Evolutionary conservation across 1,284 basidiomycete species (phyloP).

Genomic region (Fistulinella cinereoalba): DNA sequence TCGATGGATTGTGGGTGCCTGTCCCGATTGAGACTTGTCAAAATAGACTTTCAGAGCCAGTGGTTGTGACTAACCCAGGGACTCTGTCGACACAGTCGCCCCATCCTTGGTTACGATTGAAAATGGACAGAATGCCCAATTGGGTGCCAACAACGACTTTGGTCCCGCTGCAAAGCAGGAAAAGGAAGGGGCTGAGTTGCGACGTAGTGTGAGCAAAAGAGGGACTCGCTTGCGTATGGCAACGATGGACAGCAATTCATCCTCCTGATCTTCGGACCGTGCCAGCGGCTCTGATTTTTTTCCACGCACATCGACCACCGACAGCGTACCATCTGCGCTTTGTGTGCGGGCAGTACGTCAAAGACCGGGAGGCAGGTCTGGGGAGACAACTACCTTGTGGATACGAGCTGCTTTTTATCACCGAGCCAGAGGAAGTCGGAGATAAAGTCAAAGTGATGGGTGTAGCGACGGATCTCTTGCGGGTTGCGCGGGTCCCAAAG

Average conservation of each 20-base stretch:
- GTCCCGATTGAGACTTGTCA: slow-evolving; percentile 6
- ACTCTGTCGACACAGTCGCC: slow-evolving; percentile 93
- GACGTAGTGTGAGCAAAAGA: neutral
- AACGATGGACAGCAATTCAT: slow-evolving; percentile 85
- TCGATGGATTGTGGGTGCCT: slow-evolving; percentile 89
- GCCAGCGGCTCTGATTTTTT: slow-evolving; percentile 73
- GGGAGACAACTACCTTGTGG: slow-evolving; percentile 66
- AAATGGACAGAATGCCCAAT: slow-evolving; percentile 86
- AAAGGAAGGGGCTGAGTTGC: neutral
- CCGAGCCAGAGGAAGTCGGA: slow-evolving; percentile 88
- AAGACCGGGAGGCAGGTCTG: neutral
- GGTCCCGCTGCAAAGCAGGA: slow-evolving; percentile 47
- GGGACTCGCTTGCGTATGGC: slow-evolving; percentile 70
- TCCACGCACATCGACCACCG: slow-evolving; percentile 83
- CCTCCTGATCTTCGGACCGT: slow-evolving; percentile 93
- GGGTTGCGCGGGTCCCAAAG: slow-evolving; percentile 85
- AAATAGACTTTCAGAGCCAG: neutral
- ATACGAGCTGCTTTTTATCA: slow-evolving; percentile 81
- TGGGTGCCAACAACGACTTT: slow-evolving; percentile 92
- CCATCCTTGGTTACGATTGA: slow-evolving; percentile 85
- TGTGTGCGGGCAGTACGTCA: slow-evolving; percentile 2
- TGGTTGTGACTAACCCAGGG: slow-evolving; percentile 69
- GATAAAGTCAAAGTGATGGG: slow-evolving; percentile 94
- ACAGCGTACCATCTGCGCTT: slow-evolving; percentile 90
- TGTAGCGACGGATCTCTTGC: slow-evolving; percentile 66